Evolutionary conservation across 1,284 basidiomycete species (phyloP).

Genomic region (Stereum hirsutum): DNA sequence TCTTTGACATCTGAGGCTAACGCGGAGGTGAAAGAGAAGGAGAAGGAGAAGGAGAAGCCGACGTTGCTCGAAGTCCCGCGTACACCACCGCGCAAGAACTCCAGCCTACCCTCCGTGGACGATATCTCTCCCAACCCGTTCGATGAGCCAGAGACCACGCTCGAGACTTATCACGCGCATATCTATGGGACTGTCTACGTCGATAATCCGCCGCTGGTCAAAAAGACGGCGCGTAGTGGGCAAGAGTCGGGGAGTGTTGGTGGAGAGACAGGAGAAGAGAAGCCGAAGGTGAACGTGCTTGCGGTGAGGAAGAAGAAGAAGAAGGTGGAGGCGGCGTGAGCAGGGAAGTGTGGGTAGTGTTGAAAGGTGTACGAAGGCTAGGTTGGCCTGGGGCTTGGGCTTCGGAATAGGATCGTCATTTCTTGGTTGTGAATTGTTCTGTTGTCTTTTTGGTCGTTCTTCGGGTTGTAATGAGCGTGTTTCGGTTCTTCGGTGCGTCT

Average conservation of each 20-base stretch:
- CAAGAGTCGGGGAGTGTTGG: slow-evolving; percentile 6
- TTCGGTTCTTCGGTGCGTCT: too few relatives aligned
- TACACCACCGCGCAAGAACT: slow-evolving; percentile 36
- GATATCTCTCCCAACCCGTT: slow-evolving; percentile 59
- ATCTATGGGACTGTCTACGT: slow-evolving; percentile 48
- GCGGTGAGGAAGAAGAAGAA: slow-evolving; percentile 58
- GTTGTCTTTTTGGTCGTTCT: too few relatives aligned
- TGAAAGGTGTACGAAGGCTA: too few relatives aligned
- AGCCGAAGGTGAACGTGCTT: slow-evolving; percentile 41
- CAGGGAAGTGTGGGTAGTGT: too few relatives aligned
- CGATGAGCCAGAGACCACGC: slow-evolving; percentile 49
- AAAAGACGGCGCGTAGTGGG: slow-evolving; percentile 8
- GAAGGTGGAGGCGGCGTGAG: slow-evolving; percentile 13
- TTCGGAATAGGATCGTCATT: too few relatives aligned
- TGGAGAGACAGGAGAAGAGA: slow-evolving; percentile 13
- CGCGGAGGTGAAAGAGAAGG: background rate
- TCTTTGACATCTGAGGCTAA: too few relatives aligned
- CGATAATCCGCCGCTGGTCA: slow-evolving; percentile 31
- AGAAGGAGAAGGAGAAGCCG: too few relatives aligned
- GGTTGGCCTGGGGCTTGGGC: too few relatives aligned
- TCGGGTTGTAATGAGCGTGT: too few relatives aligned
- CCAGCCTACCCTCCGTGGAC: slow-evolving; percentile 20
- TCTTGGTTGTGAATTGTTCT: too few relatives aligned
- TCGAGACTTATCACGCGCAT: slow-evolving; percentile 44
- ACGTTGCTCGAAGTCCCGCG: slow-evolving; percentile 21